A percentile compares a stretch with the other conserved stretches of the same genome.
Evolutionary conservation across 179 eudicot genomes (phyloP).

Genomic region (Silene noctiflora): DNA sequence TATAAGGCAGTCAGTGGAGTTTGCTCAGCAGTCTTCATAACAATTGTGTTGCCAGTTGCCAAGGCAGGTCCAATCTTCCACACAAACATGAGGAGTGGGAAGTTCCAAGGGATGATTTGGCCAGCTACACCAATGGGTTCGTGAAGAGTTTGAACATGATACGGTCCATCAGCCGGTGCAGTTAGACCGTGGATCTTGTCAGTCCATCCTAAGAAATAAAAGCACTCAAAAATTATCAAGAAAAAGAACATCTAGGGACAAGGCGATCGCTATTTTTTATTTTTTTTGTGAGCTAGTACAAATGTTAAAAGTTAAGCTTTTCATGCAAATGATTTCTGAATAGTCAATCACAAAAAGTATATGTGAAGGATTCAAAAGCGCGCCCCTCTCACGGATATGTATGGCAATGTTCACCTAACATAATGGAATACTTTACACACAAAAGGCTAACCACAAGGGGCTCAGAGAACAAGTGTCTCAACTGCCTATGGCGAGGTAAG

Average conservation of each 20-base stretch:
- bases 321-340: background rate
- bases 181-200: slow-evolving; percentile 45
- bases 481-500: background rate
- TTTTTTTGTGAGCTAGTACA: background rate
- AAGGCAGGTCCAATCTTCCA: slow-evolving; percentile 47
- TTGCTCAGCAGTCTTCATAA: slow-evolving; percentile 48
- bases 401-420: background rate
- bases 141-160: slow-evolving; percentile 38
- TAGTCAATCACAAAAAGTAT: background rate
- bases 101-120: slow-evolving; percentile 57
- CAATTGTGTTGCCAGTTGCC: slow-evolving; percentile 33
- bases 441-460: background rate
- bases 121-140: slow-evolving; percentile 55
- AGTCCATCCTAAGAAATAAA: slow-evolving; percentile 34
- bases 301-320: background rate
- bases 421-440: background rate
- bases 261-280: background rate
- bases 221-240: background rate
- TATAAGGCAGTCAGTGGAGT: slow-evolving; percentile 43
- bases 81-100: slow-evolving; percentile 39
- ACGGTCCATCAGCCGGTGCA: slow-evolving; percentile 39
- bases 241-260: background rate
- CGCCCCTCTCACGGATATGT: background rate
- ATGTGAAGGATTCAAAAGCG: background rate
- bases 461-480: background rate